Percentiles rank a stretch among this genome's conserved stretches.
Conservation (phyloP, 225 moss, liverwort and hornwort species). For the Takakia lepidozioides region DNA sequence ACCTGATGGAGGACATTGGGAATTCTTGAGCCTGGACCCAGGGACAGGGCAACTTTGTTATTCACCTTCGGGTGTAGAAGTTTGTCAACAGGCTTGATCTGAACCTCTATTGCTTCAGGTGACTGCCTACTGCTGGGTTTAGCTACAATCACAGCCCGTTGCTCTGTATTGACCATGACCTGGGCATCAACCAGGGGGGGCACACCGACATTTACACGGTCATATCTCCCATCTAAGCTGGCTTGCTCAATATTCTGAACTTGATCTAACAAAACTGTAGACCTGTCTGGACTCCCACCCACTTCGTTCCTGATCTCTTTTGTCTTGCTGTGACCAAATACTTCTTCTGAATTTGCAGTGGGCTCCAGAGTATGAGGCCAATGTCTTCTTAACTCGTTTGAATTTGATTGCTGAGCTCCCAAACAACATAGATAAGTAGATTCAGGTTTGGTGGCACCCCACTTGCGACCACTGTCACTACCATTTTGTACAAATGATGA, state of each 20-base stretch:
- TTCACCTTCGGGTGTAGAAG: slow-evolving; percentile 10
- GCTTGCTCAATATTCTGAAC: slow-evolving; percentile 14
- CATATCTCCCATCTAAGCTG: slow-evolving; percentile 15
- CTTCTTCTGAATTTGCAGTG: background rate
- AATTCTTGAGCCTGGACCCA: slow-evolving; percentile 8
- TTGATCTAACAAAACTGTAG: slow-evolving; percentile 19
- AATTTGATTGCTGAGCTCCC: slow-evolving; percentile 11
- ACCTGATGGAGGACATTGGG: slow-evolving; percentile 35
- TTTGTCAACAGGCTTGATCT: slow-evolving; percentile 16
- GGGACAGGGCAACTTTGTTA: slow-evolving; percentile 2
- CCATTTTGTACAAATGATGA: slow-evolving; percentile 4
- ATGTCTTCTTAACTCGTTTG: background rate
- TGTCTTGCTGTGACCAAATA: slow-evolving; percentile 7
- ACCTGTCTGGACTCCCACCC: slow-evolving; percentile 8
- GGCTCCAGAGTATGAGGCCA: background rate
- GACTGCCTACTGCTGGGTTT: slow-evolving; percentile 11
- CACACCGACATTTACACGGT: background rate
- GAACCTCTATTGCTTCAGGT: slow-evolving; percentile 7
- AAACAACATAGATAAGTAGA: slow-evolving; percentile 2
- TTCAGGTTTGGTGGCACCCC: slow-evolving; percentile 14
- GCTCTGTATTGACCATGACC: slow-evolving; percentile 12
- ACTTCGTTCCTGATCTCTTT: slow-evolving; percentile 15
- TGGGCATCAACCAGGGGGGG: slow-evolving; percentile 10
- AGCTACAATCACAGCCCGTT: slow-evolving; percentile 4
- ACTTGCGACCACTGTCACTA: slow-evolving; percentile 17